A percentile compares a stretch with the other conserved stretches of the same genome.
These are phyloP conservation scores for Cordyceps militaris DNA, from an alignment of 2,329 filamentous ascomycete species.

Conservation along the genomic window DNA sequence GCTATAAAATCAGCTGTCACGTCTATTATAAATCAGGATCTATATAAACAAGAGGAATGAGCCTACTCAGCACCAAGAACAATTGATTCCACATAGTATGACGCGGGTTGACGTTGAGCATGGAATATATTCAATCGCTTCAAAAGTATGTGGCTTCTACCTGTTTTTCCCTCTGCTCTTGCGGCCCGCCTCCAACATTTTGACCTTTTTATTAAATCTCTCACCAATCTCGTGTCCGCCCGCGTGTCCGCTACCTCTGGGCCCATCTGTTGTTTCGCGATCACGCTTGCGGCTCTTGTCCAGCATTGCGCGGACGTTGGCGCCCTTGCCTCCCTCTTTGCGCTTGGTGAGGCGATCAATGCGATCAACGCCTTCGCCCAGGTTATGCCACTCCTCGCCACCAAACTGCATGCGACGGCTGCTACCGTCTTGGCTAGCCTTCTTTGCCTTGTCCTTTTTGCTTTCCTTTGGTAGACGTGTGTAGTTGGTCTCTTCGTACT, in stretches of 20 bases:
- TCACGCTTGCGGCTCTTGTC: slow-evolving; percentile 84
- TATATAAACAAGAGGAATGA: no score
- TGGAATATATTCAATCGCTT: background rate
- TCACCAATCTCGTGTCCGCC: slow-evolving; percentile 65
- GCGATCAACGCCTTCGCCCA: slow-evolving; percentile 79
- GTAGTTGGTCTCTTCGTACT: slow-evolving; percentile 92
- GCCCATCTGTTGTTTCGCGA: slow-evolving; percentile 60
- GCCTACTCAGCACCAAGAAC: background rate
- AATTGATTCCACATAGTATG: background rate
- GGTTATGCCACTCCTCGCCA: slow-evolving; percentile 85
- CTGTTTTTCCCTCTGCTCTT: slow-evolving; percentile 37
- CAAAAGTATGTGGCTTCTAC: slow-evolving; percentile 19
- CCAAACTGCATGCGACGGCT: slow-evolving; percentile 62
- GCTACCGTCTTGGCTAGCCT: slow-evolving; percentile 43
- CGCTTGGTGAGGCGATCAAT: slow-evolving; percentile 76
- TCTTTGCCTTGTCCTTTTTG: slow-evolving; percentile 77
- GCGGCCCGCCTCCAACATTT: slow-evolving; percentile 42
- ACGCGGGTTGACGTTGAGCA: background rate
- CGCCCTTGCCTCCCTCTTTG: slow-evolving; percentile 48
- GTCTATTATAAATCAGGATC: no score
- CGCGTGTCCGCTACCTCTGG: slow-evolving; percentile 55
- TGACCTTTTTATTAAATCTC: slow-evolving; percentile 63
- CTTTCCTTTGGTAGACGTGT: slow-evolving; percentile 75
- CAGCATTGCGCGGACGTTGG: slow-evolving; percentile 53
- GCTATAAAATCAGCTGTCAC: background rate